Evolutionary conservation across 1,284 basidiomycete species (phyloP).

Genomic region (Sporisorium reilianum): DNA sequence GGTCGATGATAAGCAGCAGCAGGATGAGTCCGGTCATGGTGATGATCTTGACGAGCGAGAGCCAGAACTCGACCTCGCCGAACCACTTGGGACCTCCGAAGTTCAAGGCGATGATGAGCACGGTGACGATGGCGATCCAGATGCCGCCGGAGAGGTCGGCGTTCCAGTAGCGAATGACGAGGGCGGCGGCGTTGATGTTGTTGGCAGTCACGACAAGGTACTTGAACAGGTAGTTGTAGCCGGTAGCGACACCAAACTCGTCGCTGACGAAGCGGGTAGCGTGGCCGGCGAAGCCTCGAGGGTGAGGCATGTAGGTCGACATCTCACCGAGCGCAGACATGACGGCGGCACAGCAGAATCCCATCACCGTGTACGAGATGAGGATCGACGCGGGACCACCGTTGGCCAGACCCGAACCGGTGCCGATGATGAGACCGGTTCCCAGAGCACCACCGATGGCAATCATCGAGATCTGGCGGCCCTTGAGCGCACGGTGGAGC

Average conservation of each 20-base stretch:
- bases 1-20: slow-evolving; percentile 53
- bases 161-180: slow-evolving; percentile 40
- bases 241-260: slow-evolving; percentile 69
- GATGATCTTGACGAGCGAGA: slow-evolving; percentile 49
- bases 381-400: slow-evolving; percentile 72
- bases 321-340: slow-evolving; percentile 70
- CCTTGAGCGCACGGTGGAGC: slow-evolving; percentile 72
- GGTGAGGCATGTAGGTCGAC: slow-evolving; percentile 71
- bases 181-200: slow-evolving; percentile 37
- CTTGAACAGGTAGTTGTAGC: slow-evolving; percentile 58
- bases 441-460: slow-evolving; percentile 60
- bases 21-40: slow-evolving; percentile 55
- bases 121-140: slow-evolving; percentile 45
- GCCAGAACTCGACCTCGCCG: slow-evolving; percentile 73
- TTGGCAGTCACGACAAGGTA: slow-evolving; percentile 42
- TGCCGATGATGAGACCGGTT: slow-evolving; percentile 82
- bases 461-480: slow-evolving; percentile 76
- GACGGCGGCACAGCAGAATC: slow-evolving; percentile 51
- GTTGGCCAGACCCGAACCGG: slow-evolving; percentile 70
- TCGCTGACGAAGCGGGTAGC: slow-evolving; percentile 72
- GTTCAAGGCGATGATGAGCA: slow-evolving; percentile 68
- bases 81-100: slow-evolving; percentile 72
- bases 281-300: slow-evolving; percentile 69
- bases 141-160: slow-evolving; percentile 57
- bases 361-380: slow-evolving; percentile 70